Conservation (phyloP, 164 flowering plant genomes). For the Piper betle region DNA sequence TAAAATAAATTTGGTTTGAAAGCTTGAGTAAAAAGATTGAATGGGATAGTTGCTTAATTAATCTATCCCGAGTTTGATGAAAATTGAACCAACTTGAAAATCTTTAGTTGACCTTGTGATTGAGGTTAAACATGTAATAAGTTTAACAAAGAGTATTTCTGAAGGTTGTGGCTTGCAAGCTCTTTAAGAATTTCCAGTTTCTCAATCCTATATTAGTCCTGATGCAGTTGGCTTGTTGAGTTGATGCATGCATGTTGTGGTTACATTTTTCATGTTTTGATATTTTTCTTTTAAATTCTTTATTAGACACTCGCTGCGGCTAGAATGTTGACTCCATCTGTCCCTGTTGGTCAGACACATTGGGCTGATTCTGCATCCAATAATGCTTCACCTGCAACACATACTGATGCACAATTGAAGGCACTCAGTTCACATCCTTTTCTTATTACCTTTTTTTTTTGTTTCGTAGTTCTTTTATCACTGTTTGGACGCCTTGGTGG, state of each 20-base stretch:
- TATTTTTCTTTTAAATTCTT: neutral
- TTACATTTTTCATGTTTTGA: no score
- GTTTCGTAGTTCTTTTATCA: neutral
- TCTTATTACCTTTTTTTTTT: neutral
- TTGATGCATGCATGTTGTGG: no score
- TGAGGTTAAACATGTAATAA: no score
- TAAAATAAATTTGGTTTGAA: no score
- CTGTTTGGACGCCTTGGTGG: neutral
- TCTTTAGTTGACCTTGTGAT: no score
- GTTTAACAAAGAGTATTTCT: neutral
- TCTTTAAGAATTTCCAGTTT: neutral
- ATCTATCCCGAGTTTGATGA: no score
- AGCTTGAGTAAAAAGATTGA: no score
- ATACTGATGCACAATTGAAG: conserved; percentile 93
- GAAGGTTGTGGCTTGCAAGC: neutral
- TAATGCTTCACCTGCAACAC: conserved; percentile 63
- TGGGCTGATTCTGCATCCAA: conserved; percentile 89
- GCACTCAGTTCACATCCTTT: conserved; percentile 18
- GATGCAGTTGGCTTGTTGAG: no score
- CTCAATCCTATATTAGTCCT: neutral
- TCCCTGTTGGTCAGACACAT: conserved; percentile 81
- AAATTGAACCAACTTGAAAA: no score
- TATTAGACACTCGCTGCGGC: conserved; percentile 97
- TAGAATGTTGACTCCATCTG: conserved; percentile 89
- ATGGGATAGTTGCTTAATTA: no score